Percentiles rank a stretch among this genome's conserved stretches.
Conservation (phyloP, 2,329 filamentous ascomycete genomes). For the Aspergillus cejpii region DNA sequence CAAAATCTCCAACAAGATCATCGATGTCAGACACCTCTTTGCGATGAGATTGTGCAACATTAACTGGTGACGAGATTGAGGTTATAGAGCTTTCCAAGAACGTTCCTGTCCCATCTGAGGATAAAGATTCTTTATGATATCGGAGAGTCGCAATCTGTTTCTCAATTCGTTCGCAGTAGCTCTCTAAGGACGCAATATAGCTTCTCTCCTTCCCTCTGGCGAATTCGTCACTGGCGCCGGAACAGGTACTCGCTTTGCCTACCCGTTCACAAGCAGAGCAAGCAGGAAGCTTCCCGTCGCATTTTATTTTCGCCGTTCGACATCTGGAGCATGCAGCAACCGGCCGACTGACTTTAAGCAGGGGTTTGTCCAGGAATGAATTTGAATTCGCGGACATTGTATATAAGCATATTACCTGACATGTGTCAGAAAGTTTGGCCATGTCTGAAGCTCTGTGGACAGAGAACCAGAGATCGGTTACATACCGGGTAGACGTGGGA, state of each 20-base stretch:
- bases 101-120: conserved; percentile 22
- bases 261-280: conserved; percentile 94
- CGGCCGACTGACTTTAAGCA: conserved; percentile 61
- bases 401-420: conserved; percentile 20
- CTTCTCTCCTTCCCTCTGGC: conserved; percentile 91
- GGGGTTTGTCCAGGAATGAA: conserved; percentile 36
- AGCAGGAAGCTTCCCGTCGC: conserved; percentile 89
- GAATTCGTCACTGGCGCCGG: conserved; percentile 91
- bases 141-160: conserved; percentile 55
- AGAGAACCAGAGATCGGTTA: neutral
- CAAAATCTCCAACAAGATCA: conserved; percentile 87
- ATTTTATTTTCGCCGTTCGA: conserved; percentile 93
- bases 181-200: conserved; percentile 92
- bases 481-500: neutral
- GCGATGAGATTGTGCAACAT: conserved; percentile 38
- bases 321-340: conserved; percentile 76
- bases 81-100: conserved; percentile 35
- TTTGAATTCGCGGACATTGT: conserved; percentile 30
- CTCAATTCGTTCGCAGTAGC: conserved; percentile 81
- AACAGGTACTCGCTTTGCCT: conserved; percentile 78
- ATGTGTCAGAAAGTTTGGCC: neutral
- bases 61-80: conserved; percentile 24
- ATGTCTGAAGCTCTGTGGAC: neutral
- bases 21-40: conserved; percentile 82
- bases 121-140: conserved; percentile 25